Evolutionary conservation across 345 rosid species (phyloP).

Genomic region (Lenwebbia sp.): DNA sequence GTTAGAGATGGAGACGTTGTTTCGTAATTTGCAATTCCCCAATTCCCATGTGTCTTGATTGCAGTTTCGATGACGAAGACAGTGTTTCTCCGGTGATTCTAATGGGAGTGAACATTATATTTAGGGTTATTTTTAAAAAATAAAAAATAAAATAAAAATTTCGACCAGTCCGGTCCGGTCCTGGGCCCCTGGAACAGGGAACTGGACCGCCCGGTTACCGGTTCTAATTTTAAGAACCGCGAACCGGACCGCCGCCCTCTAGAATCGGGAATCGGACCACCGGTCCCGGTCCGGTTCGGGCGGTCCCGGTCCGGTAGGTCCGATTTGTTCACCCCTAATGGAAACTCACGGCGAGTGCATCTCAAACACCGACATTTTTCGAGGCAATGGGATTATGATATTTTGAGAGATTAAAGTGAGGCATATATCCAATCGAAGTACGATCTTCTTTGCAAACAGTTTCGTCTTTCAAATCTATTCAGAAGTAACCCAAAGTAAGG

Average conservation of each 20-base stretch:
- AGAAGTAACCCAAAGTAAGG: not conserved
- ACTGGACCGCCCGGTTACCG: too few relatives aligned
- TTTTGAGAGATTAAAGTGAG: not conserved
- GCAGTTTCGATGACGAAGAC: not conserved
- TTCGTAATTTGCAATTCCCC: not conserved
- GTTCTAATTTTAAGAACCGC: too few relatives aligned
- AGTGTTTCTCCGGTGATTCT: not conserved
- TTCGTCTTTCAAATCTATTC: not conserved
- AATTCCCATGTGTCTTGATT: not conserved
- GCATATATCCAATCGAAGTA: not conserved
- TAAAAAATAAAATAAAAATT: too few relatives aligned
- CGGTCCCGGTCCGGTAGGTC: too few relatives aligned
- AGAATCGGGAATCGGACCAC: too few relatives aligned
- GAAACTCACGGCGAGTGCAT: not conserved
- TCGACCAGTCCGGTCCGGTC: too few relatives aligned
- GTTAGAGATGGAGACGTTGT: slow-evolving; percentile 7
- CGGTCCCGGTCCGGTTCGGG: too few relatives aligned
- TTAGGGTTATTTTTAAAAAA: too few relatives aligned
- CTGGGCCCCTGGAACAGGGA: too few relatives aligned
- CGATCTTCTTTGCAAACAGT: not conserved
- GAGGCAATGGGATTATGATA: not conserved
- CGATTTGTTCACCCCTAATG: too few relatives aligned
- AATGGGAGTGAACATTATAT: not conserved
- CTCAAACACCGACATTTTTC: not conserved
- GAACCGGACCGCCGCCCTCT: too few relatives aligned